Evolutionary conservation across 1,139 yeast genomes (phyloP), one percentile per base, ranked within the genome.

Genomic region (Meyerozyma elateridarum): DNA sequence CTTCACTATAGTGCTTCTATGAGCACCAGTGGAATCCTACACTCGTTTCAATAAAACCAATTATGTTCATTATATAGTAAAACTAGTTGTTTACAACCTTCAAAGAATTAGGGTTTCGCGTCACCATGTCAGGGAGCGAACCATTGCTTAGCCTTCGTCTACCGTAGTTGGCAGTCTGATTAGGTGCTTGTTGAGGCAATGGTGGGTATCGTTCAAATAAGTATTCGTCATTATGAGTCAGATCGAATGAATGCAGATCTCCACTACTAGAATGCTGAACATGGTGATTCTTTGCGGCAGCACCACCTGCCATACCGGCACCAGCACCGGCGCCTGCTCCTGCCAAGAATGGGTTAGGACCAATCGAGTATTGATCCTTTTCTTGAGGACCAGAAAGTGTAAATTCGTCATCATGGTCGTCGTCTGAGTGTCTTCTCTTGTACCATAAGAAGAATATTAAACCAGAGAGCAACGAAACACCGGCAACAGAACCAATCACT

Each of bases 111-210:
- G 68, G 68, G 32, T 61, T 60, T 35, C 70, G 52, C n/a, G 68
- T 62, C 35, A 61, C 61, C 72, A 68, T 67, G 52, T 80, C 87
- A 0, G 87, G 88, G 41, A 80, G 59, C n/a, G 84, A 77, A 6
- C 84, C 82, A 41, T 79, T 75, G 51, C 85, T 78, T 42, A 80
- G 70, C 40, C 84, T 63, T 45, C 71, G 64, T 57, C 60, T 69
- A 42, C 75, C 63, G 46, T 56, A 54, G 43, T 64, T 71, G 11
- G 50, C 33, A 40, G 59, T 19, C 45, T 51, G 33, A 41, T 52
- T 35, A 37, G 39, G 33, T 43, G 39, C 39, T 15, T 38, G 38
- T n/a, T 37, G 36, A n/a, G 33, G 20, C 18, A 24, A 31, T 21
- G 25, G 33, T 14, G 15, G 29, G 29, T 22, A 28, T n/a, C 31